phyloP scores from a whole-genome alignment of 192 early-diverging fungal species.

The Backusella australiensis region DNA sequence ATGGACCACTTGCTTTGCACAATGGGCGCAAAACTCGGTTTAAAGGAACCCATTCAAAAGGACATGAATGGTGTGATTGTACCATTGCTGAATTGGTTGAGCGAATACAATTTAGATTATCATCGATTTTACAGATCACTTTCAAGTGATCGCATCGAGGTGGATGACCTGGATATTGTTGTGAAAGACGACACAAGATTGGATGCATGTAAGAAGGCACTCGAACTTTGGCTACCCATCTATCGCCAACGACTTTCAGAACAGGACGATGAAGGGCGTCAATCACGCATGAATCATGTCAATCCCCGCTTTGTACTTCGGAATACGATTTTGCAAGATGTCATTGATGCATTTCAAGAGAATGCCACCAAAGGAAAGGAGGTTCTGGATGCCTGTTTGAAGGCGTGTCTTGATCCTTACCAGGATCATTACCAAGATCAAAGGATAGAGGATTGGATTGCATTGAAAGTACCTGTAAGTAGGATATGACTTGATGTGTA shows the following conservation, averaged over 20 bases:
- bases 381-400: constrained; percentile 41
- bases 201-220: constrained; percentile 30
- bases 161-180: constrained; percentile 23
- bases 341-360: constrained; percentile 49
- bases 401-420: constrained; percentile 55
- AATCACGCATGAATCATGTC: constrained; percentile 54
- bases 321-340: constrained; percentile 73
- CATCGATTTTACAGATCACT: constrained; percentile 71
- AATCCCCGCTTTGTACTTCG: constrained; percentile 81
- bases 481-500: too few species aligned
- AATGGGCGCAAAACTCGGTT: constrained; percentile 68
- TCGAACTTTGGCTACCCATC: constrained; percentile 47
- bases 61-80: constrained; percentile 50
- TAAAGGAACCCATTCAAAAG: constrained; percentile 7
- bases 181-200: constrained; percentile 28
- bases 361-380: constrained; percentile 39
- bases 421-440: constrained; percentile 37
- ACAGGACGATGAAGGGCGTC: constrained; percentile 29
- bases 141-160: constrained; percentile 42
- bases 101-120: constrained; percentile 66
- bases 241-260: constrained; percentile 51
- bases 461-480: constrained; percentile 34
- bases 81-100: constrained; percentile 67
- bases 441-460: constrained; percentile 8
- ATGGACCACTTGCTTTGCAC: constrained; percentile 43